Evolutionary conservation across 1,284 basidiomycete species (phyloP).

Genomic region (Sanghuangporus sanghuang): DNA sequence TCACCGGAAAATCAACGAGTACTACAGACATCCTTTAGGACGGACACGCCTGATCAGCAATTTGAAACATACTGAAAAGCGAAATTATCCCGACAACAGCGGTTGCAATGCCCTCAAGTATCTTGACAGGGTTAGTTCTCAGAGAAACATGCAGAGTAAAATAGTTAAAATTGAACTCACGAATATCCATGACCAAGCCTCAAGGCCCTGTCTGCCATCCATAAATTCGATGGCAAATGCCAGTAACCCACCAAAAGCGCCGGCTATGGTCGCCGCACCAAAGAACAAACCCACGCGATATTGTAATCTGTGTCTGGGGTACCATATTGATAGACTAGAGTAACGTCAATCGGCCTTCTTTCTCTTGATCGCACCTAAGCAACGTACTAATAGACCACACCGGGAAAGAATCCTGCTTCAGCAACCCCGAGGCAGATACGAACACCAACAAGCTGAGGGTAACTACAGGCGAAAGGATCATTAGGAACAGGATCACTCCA

Average conservation of each 20-base stretch:
- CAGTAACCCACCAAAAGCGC: constrained; percentile 35
- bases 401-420: constrained; percentile 67
- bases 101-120: constrained; percentile 51
- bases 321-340: constrained; percentile 43
- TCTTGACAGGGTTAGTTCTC: constrained; percentile 28
- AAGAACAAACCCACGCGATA: constrained; percentile 43
- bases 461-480: constrained; percentile 33
- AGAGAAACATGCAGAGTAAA: background rate
- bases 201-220: constrained; percentile 34
- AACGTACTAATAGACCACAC: constrained; percentile 55
- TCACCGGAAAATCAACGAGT: constrained; percentile 54
- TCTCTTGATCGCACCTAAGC: background rate
- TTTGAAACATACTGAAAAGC: constrained; percentile 34
- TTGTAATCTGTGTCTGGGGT: constrained; percentile 45
- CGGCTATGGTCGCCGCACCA: constrained; percentile 30
- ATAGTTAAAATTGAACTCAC: constrained; percentile 27
- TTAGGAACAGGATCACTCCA: constrained; percentile 27
- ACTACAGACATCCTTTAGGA: constrained; percentile 26
- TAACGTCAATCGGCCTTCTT: background rate
- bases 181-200: constrained; percentile 44
- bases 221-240: constrained; percentile 41
- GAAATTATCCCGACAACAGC: constrained; percentile 40
- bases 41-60: background rate
- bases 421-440: constrained; percentile 51
- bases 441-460: constrained; percentile 30